Evolutionary conservation across 371 early-diverging fungal genomes (phyloP), one percentile per base, ranked within the genome.

Genomic region (Fennellomyces sp.): DNA sequence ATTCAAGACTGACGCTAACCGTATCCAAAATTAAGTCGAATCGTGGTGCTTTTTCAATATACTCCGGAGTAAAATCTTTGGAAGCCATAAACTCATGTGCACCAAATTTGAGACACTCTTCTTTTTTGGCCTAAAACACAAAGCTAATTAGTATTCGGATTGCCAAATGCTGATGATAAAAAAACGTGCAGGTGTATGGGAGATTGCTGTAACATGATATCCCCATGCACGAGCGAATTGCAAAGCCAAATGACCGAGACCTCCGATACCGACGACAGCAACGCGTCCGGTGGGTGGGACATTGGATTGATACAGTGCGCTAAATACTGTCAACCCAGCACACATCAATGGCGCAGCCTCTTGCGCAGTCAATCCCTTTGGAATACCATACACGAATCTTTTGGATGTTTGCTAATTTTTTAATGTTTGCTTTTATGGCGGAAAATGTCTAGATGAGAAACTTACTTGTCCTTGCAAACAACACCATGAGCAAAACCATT

Each of bases 181-280:
- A 54, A 4, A 2, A 38, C 64, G 51, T 61, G 70, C 64, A 12
- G 64, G 25, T 27, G 53, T 70, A 11, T 47, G 52, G 27, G 75
- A 79, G n/a, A 69, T 65, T 15, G 65, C 81, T 23, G 74, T 80
- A 54, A 82, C 75, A 45, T 77, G 72, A 31, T 78, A 78, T 13
- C 89, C 89, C 80, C 88, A 75, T 10, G 77, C 82, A 13, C 64
- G 60, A 15, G 88, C 85, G 56, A 86, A 87, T 65, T 89, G 83
- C 30, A 89, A 54, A 0, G 84, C 88, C 60, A 90, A 62, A 54
- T 90, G 90, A 6, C 90, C 79, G 33, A 91, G 68, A n/a, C 91
- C 90, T 12, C 91, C 91, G 55, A 88, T 79, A 15, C 89, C 91
- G 48, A 88, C 74, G 11, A 91, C 73, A 19, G 86, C 89, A n/a